phyloP scores from a whole-genome alignment of 768 basidiomycete species.

The Tylopilus sp. region DNA sequence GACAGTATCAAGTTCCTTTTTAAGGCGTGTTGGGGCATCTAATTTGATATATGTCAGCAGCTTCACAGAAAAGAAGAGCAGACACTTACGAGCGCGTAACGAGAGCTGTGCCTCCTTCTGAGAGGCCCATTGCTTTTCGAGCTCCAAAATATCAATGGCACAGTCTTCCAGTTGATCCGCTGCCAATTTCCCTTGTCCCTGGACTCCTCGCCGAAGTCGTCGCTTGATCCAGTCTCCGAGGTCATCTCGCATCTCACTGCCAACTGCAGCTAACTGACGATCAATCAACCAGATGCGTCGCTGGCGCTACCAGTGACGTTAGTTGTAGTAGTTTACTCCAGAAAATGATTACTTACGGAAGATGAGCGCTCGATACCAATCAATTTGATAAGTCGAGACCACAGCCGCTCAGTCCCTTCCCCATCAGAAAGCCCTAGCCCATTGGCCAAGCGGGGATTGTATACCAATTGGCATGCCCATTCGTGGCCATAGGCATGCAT shows the following conservation, averaged over 20 bases:
- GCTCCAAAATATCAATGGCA: background rate
- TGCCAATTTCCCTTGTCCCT: background rate
- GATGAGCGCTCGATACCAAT: background rate
- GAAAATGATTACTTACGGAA: background rate
- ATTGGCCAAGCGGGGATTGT: background rate
- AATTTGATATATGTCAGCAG: background rate
- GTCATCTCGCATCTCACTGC: background rate
- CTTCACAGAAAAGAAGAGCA: background rate
- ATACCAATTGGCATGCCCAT: background rate
- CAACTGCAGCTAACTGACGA: background rate
- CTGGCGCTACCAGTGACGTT: background rate
- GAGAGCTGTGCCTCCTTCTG: background rate
- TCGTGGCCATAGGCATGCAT: too few species aligned
- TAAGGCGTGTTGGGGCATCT: background rate
- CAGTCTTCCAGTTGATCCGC: background rate
- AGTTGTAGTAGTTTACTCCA: too few species aligned
- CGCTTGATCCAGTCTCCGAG: background rate
- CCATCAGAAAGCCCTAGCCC: background rate
- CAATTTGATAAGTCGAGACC: background rate
- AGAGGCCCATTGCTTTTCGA: background rate
- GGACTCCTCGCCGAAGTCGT: background rate
- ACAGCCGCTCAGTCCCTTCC: too few species aligned
- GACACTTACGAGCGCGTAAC: background rate
- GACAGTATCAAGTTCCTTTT: background rate
- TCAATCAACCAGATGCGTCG: background rate